Evolutionary conservation across 257 asterid species (phyloP), one percentile per base, ranked within the genome.

Genomic region (Coffea canephora): DNA sequence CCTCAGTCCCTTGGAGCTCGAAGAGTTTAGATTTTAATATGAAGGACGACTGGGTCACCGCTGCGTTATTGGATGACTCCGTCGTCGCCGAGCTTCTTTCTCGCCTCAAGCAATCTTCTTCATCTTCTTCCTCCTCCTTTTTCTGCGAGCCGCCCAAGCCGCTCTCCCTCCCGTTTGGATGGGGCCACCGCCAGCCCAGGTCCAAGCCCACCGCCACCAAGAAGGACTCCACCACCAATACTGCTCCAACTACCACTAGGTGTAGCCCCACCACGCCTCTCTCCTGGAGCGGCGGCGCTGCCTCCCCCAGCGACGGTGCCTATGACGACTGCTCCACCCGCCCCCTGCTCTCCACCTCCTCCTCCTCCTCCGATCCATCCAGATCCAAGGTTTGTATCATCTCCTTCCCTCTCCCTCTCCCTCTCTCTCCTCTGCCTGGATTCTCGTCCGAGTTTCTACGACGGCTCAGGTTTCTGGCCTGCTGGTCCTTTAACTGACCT

Each of bases 241-340:
- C 64, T 55, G 21, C 9, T 55, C 0, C 59, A 1, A 27, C 71
- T 41, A 57, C 85, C 76, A 72, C 81, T 23, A 78, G 88, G 78
- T 80, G 80, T 73, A 87, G 88, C 81, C 90, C 90, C 49, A 87
- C 86, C 43, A 87, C 90, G 11, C 90, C 90, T 25, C 83, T 83
- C 8, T 85, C 89, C 4, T 87, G 84, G 86, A 83, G 89, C 71
- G 88, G 85, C 41, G 90, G 85, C 79, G 81, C 84, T 27, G 78
- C 84, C 16, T 84, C 87, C 25, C 87, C 87, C 54, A 87, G 85
- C 71, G 86, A 85, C 61, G 84, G 82, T 49, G 86, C 75, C 76
- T 78, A 62, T 15, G 85, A 76, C 36, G 84, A 81, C 68, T 73
- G 73, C 77, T 83, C 82, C 61, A 81, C 75, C 57, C 81, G 80